Evolutionary conservation across 768 basidiomycete species (phyloP), one percentile per base, ranked within the genome.

Genomic region (Boletus barrowsii): DNA sequence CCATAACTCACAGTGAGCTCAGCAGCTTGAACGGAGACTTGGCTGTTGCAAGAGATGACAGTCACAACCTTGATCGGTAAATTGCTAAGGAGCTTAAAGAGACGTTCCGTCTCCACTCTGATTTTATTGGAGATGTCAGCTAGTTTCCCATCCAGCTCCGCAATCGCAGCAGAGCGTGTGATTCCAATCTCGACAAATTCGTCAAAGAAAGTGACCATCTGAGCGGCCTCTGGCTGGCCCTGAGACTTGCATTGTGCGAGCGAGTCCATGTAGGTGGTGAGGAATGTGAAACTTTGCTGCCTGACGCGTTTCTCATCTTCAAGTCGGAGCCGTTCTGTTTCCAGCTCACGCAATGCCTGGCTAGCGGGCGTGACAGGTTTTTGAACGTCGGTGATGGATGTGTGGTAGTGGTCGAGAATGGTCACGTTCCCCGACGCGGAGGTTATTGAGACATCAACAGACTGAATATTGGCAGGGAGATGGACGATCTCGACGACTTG

Each of bases 221-320:
- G 62, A 18, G 59, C 50, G n/a, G 62, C 59, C 18, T 59, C 60
- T 0, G 43, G 37, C 14, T 56, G 51, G 3, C 2, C 6, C 0
- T 55, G 32, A 22, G 41, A 48, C n/a, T 65, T 59, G 55, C 57
- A 65, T 40, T 65, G 53, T 8, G 65, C 65, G 18, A 66, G 60
- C 18, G 65, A 67, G 40, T 67, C 57, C 60, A 65, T 67, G 26
- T 62, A 65, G 2, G 65, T 67, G 5, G 66, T 62, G 24, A 68
- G 53, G 41, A 68, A 67, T 10, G 47, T 41, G 47, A 65, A 47
- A 39, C 62, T 56, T 32, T 62, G 53, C 30, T 65, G 53, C 41
- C 60, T 62, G 49, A 65, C 35, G 2, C 53, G 48, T n/a, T 22
- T 55, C 47, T 66, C 65, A 10, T 67, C 56, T 48, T 49, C 39